Evolutionary conservation across 2,329 filamentous ascomycete genomes (phyloP), one percentile per base, ranked within the genome.

Genomic region (Aureobasidium zeae): DNA sequence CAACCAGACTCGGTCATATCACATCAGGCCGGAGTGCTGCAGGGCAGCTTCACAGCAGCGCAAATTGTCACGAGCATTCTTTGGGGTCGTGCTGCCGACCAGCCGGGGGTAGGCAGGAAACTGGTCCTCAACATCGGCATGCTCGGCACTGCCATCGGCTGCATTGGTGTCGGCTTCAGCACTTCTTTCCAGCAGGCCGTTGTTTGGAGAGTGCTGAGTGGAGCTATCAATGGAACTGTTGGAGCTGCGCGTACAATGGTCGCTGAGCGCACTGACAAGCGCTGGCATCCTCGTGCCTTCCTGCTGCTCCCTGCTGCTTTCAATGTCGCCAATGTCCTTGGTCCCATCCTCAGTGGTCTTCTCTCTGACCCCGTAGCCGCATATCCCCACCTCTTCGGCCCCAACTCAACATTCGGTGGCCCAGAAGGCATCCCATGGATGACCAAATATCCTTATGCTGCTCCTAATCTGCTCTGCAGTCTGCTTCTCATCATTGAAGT

Each of bases 391-490:
- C 49, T 77, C 2, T 81, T 83, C 54, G 76, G 75, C 1, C 67
- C 71, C 3, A 70, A 67, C 0, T 73, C 73, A 6, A 52, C 70
- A 0, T 64, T 80, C 45, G 72, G 72, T 4, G 72, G 72, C 0
- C 57, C 65, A 33, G 56, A 66, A 37, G 76, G 74, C 0, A 76
- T 76, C 10, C 58, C 63, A 47, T 82, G 78, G 77, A 73, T 83
- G 65, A 61, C 64, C 26, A 61, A 62, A 38, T 80, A 79, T 58
- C 79, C 78, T 0, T 82, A 75, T 60, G 76, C 76, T 1, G 60
- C 81, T 24, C 77, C 79, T 0, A 81, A 79, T 53, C 57, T 81
- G 2, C 61, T 81, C 31, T 80, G 77, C 53, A 73, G 71, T 6
- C 46, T 73, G 2, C 69, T 77, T 33, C 69, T 82, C 7, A 62